A percentile compares a stretch with the other conserved stretches of the same genome.
phyloP scores from a whole-genome alignment of 768 basidiomycete species.

The Suillus clintonianus region DNA sequence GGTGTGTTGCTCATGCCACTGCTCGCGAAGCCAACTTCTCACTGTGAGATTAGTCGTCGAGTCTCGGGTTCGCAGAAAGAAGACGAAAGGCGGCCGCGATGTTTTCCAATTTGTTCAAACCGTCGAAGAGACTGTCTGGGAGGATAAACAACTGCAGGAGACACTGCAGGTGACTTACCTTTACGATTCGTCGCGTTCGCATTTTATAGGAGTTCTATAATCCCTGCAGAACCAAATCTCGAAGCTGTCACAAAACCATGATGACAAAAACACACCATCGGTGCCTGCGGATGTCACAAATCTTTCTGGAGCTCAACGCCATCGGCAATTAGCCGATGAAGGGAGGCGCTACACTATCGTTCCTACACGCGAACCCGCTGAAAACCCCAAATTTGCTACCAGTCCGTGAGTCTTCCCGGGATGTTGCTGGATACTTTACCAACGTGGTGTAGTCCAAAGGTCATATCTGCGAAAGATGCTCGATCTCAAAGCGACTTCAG shows the following conservation, averaged over 20 bases:
- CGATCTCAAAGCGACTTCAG: constrained; percentile 48
- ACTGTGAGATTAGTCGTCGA: constrained; percentile 54
- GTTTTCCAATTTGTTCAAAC: constrained; percentile 84
- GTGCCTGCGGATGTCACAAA: constrained; percentile 15
- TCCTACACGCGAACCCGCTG: constrained; percentile 27
- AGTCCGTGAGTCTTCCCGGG: constrained; percentile 40
- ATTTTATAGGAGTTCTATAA: background rate
- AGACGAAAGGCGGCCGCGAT: constrained; percentile 51
- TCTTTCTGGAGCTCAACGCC: constrained; percentile 10
- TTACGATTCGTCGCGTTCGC: background rate
- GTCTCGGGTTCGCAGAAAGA: constrained; percentile 60
- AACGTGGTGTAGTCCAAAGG: constrained; percentile 49
- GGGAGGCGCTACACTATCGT: constrained; percentile 56
- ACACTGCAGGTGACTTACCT: constrained; percentile 59
- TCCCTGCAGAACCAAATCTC: constrained; percentile 56
- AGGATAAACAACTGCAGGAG: constrained; percentile 56
- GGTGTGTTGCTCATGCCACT: constrained; percentile 44
- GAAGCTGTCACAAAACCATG: constrained; percentile 46
- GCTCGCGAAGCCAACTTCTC: constrained; percentile 14
- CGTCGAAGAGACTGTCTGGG: constrained; percentile 69
- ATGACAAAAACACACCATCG: constrained; percentile 16
- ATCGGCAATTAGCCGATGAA: constrained; percentile 37
- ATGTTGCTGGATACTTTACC: background rate
- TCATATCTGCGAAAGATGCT: constrained; percentile 54
- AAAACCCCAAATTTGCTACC: constrained; percentile 19